These are phyloP conservation scores for Nakazawaea molendinolei DNA, from an alignment of 805 yeast species.

Conservation along the genomic window DNA sequence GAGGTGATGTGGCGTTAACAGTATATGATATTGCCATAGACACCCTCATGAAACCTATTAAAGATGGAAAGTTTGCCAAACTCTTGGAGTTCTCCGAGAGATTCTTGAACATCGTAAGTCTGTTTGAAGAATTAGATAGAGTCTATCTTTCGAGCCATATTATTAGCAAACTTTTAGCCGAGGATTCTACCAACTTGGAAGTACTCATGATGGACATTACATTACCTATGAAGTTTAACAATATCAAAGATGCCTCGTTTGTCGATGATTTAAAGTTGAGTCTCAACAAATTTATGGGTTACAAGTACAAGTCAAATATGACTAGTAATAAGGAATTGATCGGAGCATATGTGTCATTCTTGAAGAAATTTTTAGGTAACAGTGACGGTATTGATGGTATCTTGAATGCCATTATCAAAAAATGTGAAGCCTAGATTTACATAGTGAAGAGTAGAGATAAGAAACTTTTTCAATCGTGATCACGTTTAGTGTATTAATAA, in stretches of 20 bases:
- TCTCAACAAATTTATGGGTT: slow-evolving; percentile 65
- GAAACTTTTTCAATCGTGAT: no score
- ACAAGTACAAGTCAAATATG: slow-evolving; percentile 36
- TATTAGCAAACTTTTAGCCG: slow-evolving; percentile 41
- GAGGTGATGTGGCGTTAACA: slow-evolving; percentile 66
- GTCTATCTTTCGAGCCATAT: slow-evolving; percentile 61
- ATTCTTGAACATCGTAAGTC: slow-evolving; percentile 55
- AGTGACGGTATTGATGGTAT: slow-evolving; percentile 23
- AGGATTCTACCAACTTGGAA: slow-evolving; percentile 33
- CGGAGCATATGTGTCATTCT: slow-evolving; percentile 24
- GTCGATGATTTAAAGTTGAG: slow-evolving; percentile 59
- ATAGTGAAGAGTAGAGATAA: no score
- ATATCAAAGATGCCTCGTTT: slow-evolving; percentile 33
- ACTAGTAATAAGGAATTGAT: slow-evolving; percentile 26
- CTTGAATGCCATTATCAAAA: slow-evolving; percentile 25
- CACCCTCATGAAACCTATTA: slow-evolving; percentile 29
- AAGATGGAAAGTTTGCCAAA: slow-evolving; percentile 25
- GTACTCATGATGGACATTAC: slow-evolving; percentile 48
- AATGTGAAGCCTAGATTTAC: slow-evolving; percentile 14
- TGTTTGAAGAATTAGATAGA: slow-evolving; percentile 65
- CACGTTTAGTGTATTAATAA: no score
- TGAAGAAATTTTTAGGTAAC: slow-evolving; percentile 20
- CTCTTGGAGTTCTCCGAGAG: slow-evolving; percentile 31
- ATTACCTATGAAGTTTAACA: slow-evolving; percentile 55
- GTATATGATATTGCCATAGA: slow-evolving; percentile 64